Evolutionary conservation across 306 rosid genomes (phyloP), one percentile per base, ranked within the genome.

Genomic region (Cicer judaicum): DNA sequence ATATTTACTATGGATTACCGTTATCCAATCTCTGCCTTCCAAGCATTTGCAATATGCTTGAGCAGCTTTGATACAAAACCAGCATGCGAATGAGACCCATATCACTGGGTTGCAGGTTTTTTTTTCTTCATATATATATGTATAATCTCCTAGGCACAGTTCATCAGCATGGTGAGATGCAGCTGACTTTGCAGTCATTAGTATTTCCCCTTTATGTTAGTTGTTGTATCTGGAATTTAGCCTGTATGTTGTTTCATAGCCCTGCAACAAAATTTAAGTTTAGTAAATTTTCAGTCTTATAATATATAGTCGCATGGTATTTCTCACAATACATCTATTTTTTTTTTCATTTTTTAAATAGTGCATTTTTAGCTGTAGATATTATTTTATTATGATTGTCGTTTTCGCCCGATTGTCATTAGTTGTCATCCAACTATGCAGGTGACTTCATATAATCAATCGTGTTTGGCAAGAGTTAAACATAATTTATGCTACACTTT

Each of bases 41-140:
- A 92, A 78, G 99, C 97, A 42, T 94, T 92, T 13, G 87, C 89
- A 0, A 77, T 94, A 76, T 90, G 99, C 87, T 82, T 94, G 83
- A 93, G 96, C 82, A 93, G 92, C 88, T 94, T 89, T 66, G 96
- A 90, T 81, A 90, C 96, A 18, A 94, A 90, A 76, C 90, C 94
- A n/a, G 94, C 90, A 9, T 88, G 96, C 83, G 97, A 94, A 86
- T 92, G 83, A 83, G 59, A 71, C 62, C 71, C 47, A 10, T 70
- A 64, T 71, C 75, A 9, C 19, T 52, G 78, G 73, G 74, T 74
- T 77, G 56, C 76, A 59, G 73, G 64, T 64, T 67, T 60, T 53
- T 65, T 36, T 67, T 12, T 29, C 64, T 38, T 21, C 46, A 60
- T 12, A 60, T 59, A 60, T 59, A 12, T 60, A 60, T 60, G 66